Conservation (phyloP, 1,284 basidiomycete genomes). For the Irpex lacteus region DNA sequence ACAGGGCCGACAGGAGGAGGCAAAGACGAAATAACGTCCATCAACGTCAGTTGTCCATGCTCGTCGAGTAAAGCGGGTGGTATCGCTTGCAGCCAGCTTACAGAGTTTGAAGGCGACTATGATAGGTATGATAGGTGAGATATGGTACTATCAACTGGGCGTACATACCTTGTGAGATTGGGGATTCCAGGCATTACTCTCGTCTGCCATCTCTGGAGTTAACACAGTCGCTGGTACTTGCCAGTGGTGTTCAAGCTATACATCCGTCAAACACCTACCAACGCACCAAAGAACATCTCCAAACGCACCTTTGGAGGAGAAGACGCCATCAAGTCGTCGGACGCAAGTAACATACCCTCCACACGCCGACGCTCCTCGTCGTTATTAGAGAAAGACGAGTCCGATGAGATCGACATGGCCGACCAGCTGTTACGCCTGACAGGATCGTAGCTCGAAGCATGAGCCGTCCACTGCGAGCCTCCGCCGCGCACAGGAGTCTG, state of each 20-base stretch:
- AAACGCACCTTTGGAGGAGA: background rate
- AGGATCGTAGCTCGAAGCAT: background rate
- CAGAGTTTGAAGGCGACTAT: background rate
- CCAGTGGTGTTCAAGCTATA: background rate
- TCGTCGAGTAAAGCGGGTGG: background rate
- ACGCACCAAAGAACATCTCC: background rate
- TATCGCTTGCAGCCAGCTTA: background rate
- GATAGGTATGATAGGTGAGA: background rate
- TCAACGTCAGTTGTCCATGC: background rate
- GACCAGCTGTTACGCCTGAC: background rate
- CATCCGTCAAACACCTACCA: background rate
- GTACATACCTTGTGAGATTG: background rate
- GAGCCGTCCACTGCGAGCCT: background rate
- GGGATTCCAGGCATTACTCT: background rate
- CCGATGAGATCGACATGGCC: background rate
- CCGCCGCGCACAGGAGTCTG: background rate
- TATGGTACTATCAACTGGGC: background rate
- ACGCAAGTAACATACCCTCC: background rate
- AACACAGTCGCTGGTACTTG: background rate
- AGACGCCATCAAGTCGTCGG: background rate
- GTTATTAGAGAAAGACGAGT: background rate
- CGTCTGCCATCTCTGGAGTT: background rate
- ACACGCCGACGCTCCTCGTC: background rate
- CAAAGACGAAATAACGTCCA: background rate
- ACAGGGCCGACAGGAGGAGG: background rate